Conservation (phyloP, 352 stramenopile species). For the Thraustochytrium striatum region DNA sequence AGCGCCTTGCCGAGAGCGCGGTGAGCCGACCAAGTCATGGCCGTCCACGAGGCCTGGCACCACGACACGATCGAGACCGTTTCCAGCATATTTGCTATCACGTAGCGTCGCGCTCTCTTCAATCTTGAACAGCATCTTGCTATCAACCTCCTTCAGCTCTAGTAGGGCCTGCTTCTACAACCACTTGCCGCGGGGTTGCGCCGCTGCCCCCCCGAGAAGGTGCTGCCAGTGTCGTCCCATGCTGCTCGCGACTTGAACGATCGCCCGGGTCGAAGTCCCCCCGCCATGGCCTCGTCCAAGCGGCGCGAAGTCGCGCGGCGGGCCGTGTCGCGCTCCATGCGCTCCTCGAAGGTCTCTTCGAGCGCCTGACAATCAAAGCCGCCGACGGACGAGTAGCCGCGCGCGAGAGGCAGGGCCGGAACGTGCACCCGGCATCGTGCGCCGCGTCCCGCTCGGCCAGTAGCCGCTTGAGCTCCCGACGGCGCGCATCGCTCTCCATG, state of each 20-base stretch:
- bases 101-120: no score
- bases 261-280: no score
- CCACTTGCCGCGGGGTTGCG: not conserved
- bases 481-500: constrained; percentile 13
- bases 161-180: not conserved
- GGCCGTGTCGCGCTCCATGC: constrained; percentile 34
- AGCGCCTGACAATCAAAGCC: not conserved
- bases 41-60: no score
- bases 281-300: not conserved
- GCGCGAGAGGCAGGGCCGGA: not conserved
- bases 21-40: no score
- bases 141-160: not conserved
- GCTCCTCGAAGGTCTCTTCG: constrained; percentile 6
- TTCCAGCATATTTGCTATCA: no score
- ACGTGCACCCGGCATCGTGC: not conserved
- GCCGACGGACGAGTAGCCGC: not conserved
- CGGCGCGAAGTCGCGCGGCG: no score
- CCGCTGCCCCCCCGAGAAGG: not conserved
- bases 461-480: not conserved
- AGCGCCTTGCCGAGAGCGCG: no score
- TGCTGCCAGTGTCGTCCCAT: not conserved
- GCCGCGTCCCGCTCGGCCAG: not conserved
- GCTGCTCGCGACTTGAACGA: constrained; percentile 17
- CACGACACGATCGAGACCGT: no score
- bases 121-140: not conserved